Percentiles rank a stretch among this genome's conserved stretches.
Evolutionary conservation across 2,329 filamentous ascomycete species (phyloP).

Genomic region (Zarea fungicola): DNA sequence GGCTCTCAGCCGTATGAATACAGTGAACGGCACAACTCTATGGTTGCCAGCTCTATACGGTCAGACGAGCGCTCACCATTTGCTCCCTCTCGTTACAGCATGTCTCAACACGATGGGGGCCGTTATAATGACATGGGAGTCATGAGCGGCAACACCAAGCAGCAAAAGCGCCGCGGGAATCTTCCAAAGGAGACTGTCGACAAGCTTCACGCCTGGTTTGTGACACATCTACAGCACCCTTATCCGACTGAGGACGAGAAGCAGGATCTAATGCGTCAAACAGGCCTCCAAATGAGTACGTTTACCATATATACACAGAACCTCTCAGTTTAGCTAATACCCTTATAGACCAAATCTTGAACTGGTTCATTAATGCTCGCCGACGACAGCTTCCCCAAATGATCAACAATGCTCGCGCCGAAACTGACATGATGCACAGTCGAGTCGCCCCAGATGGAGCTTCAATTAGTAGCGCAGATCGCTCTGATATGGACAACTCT

Average conservation of each 20-base stretch:
- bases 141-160: conserved; percentile 41
- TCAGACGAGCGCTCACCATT: conserved; percentile 41
- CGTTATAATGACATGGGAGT: conserved; percentile 35
- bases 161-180: conserved; percentile 69
- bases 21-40: conserved; percentile 39
- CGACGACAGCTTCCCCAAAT: conserved; percentile 59
- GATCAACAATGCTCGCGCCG: conserved; percentile 51
- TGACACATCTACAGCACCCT: conserved; percentile 70
- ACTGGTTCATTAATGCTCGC: conserved; percentile 77
- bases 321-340: conserved; percentile 15
- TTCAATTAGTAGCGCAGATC: conserved; percentile 1
- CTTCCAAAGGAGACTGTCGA: conserved; percentile 87
- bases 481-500: neutral
- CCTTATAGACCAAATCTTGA: conserved; percentile 60
- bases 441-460: conserved; percentile 16
- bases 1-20: conserved; percentile 31
- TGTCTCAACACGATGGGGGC: conserved; percentile 35
- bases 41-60: conserved; percentile 39
- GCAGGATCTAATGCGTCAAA: conserved; percentile 70
- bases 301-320: conserved; percentile 19
- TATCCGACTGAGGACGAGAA: conserved; percentile 89
- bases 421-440: conserved; percentile 42
- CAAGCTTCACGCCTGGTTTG: conserved; percentile 74
- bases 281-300: conserved; percentile 73
- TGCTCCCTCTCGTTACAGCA: conserved; percentile 34